A percentile compares a stretch with the other conserved stretches of the same genome.
These are phyloP conservation scores for Suillus subalutaceus DNA, from an alignment of 768 basidiomycete genomes.

Conservation along the genomic window DNA sequence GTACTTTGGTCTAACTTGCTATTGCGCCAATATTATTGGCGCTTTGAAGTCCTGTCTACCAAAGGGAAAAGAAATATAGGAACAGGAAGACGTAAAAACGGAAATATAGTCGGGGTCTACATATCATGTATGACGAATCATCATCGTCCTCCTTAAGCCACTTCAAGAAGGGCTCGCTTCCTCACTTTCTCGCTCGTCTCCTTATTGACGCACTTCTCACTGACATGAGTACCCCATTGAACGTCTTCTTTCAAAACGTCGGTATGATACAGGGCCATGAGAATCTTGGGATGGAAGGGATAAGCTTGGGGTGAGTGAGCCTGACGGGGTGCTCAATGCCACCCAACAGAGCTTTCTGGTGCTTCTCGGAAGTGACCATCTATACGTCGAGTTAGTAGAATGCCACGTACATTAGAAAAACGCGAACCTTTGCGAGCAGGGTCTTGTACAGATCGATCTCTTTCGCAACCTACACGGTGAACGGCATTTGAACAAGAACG, in stretches of 20 bases:
- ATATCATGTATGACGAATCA: slow-evolving; percentile 23
- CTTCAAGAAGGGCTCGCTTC: no score
- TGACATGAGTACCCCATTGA: no score
- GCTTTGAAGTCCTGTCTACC: no score
- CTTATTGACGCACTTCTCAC: no score
- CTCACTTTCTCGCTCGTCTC: no score
- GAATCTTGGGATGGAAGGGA: slow-evolving; percentile 58
- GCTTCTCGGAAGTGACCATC: slow-evolving; percentile 92
- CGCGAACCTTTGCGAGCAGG: slow-evolving; percentile 66
- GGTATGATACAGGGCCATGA: slow-evolving; percentile 92
- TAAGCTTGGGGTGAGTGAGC: slow-evolving; percentile 33
- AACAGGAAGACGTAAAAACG: not conserved
- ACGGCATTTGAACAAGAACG: slow-evolving; percentile 81
- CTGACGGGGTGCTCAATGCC: slow-evolving; percentile 91
- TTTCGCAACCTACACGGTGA: slow-evolving; percentile 63
- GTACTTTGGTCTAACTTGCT: no score
- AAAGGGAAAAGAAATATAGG: not conserved
- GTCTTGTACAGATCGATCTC: slow-evolving; percentile 69
- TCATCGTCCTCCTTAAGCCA: slow-evolving; percentile 41
- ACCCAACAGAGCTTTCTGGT: slow-evolving; percentile 92
- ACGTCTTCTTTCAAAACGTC: slow-evolving; percentile 69
- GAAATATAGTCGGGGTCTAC: no score
- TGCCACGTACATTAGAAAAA: not conserved
- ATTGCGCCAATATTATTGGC: no score
- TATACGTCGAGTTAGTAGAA: slow-evolving; percentile 32